Evolutionary conservation across 2,329 filamentous ascomycete genomes (phyloP).

Genomic region (Neocatenulostroma microsporum): DNA sequence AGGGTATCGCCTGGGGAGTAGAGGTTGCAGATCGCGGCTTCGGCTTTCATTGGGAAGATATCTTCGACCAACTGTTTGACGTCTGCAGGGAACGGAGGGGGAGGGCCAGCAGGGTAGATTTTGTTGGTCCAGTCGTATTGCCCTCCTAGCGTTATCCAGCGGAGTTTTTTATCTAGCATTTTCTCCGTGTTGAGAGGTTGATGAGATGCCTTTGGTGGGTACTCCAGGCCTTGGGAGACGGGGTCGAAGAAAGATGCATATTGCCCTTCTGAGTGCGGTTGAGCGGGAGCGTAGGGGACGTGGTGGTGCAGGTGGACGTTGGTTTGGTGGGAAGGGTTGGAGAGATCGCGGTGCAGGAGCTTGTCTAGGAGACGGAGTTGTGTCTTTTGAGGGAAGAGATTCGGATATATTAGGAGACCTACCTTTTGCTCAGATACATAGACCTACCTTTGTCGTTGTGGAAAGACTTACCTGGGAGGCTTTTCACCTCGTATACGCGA

Average conservation of each 20-base stretch:
- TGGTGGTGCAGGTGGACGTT: constrained; percentile 83
- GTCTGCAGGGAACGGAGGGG: constrained; percentile 68
- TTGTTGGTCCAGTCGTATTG: constrained; percentile 96
- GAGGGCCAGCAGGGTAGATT: constrained; percentile 60
- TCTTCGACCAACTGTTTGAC: constrained; percentile 58
- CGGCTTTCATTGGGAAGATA: constrained; percentile 70
- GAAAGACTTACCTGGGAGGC: constrained; percentile 62
- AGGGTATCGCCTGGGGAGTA: constrained; percentile 87
- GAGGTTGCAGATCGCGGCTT: constrained; percentile 90
- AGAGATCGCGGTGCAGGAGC: constrained; percentile 70
- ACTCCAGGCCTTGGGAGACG: constrained; percentile 43
- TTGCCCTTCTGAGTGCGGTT: constrained; percentile 19
- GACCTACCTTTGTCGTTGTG: neutral
- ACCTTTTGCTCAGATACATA: constrained; percentile 20
- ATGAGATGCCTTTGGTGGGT: constrained; percentile 48
- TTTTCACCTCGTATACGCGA: constrained; percentile 50
- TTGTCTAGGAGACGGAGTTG: constrained; percentile 64
- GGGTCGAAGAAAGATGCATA: constrained; percentile 51
- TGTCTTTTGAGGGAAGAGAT: constrained; percentile 59
- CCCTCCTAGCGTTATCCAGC: constrained; percentile 90
- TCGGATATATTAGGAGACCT: constrained; percentile 71
- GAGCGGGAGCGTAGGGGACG: constrained; percentile 51
- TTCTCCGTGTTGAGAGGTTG: constrained; percentile 61
- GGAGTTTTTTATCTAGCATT: constrained; percentile 70
- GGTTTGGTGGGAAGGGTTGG: constrained; percentile 66